Conservation (phyloP, 805 yeast species). For the Isabelozyma pseudorhagii region DNA sequence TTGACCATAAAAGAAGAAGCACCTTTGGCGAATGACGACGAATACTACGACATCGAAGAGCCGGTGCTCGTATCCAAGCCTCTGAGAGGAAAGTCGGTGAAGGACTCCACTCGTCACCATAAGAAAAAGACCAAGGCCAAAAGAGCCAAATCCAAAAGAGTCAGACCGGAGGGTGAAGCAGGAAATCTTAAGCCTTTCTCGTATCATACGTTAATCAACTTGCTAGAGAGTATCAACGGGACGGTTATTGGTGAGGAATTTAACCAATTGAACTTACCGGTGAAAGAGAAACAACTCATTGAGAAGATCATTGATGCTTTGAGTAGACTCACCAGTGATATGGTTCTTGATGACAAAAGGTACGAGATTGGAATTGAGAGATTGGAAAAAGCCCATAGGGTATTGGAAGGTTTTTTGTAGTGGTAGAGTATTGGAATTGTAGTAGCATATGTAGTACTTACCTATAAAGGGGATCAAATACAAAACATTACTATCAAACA, state of each 20-base stretch:
- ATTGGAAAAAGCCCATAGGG: conserved; percentile 76
- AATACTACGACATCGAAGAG: conserved; percentile 36
- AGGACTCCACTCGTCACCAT: conserved; percentile 18
- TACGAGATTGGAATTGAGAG: conserved; percentile 78
- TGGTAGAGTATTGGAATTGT: conserved; percentile 8
- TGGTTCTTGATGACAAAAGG: conserved; percentile 80
- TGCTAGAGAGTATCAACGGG: conserved; percentile 58
- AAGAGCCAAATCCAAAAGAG: conserved; percentile 8
- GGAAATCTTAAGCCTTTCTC: conserved; percentile 31
- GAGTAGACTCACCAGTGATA: conserved; percentile 83
- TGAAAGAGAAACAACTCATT: conserved; percentile 71
- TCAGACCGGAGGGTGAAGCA: conserved; percentile 2
- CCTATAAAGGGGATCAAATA: no score
- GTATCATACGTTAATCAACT: conserved; percentile 45
- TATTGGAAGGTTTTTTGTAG: conserved; percentile 72
- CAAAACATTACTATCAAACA: neutral
- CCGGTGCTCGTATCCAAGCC: conserved; percentile 31
- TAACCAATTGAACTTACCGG: conserved; percentile 66
- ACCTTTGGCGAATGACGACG: conserved; percentile 15
- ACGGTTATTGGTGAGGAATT: conserved; percentile 69
- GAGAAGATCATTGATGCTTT: conserved; percentile 86
- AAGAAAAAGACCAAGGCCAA: conserved; percentile 17
- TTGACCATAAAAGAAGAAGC: neutral
- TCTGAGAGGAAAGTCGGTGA: conserved; percentile 31
- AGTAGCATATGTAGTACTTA: no score